Base-by-base conservation (phyloP, 257 asterid species). In the Haberlea rhodopensis region DNA sequence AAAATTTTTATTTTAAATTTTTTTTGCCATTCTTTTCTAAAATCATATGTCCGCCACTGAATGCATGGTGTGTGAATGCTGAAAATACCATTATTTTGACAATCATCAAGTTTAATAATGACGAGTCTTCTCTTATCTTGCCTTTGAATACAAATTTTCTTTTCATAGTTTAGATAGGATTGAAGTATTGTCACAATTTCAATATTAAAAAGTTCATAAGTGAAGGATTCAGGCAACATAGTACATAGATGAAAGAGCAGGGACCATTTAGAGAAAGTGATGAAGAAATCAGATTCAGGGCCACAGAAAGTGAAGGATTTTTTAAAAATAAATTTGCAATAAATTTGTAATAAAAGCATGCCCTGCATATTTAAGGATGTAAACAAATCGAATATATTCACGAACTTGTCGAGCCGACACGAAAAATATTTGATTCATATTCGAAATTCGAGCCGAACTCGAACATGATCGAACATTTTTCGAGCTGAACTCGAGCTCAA, bases 241-340 rank as follows among this genome's bases (percentile, higher is more conserved):
- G 72, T 64, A 68, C 68, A 69, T 63, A 46, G 18, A 24, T 43
- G 61, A 73, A 58, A 46, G 69, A 56, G n/a, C 56, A 71, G 73
- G 82, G 80, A 77, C 85, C 80, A 74, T 68, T 52, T 52, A 15
- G 67, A 74, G 74, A 68, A 69, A 72, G 69, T 71, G 65, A 53
- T 40, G 62, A 19, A 26, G 66, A 62, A 60, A 10, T 16, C 6
- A 40, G 55, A 57, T 9, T 16, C 6, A 40, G 55, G 49, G 68
- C 57, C 73, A 60, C 62, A 22, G 66, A 71, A 46, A 63, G 60
- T 23, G 46, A 46, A 28, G 32, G 32, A 49, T 34, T 43, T 43
- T 43, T n/a, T n/a, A n/a, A n/a, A n/a, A n/a, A n/a, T n/a, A n/a
- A n/a, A n/a, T n/a, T n/a, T n/a, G n/a, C n/a, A n/a, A n/a, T n/a